Conservation (phyloP, 192 early-diverging fungal genomes). For the Kappamyces sp. region DNA sequence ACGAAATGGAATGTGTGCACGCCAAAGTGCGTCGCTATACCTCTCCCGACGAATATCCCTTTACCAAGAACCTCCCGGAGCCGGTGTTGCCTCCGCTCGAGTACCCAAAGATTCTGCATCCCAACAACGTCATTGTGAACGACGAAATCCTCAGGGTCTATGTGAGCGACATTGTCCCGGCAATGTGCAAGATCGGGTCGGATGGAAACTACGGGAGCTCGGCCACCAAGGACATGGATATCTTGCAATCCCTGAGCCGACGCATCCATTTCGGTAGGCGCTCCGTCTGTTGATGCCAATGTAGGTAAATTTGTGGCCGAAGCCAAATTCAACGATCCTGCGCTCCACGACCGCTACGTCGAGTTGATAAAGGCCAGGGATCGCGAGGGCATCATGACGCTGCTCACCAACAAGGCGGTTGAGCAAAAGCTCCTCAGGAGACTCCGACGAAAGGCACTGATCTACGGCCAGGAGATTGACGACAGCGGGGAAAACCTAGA, state of each 20-base stretch:
- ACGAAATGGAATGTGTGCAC: constrained; percentile 88
- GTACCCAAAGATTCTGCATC: constrained; percentile 67
- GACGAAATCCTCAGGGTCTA: constrained; percentile 77
- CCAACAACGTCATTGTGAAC: constrained; percentile 85
- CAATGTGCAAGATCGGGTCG: constrained; percentile 66
- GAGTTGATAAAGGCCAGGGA: constrained; percentile 66
- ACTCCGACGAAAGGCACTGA: constrained; percentile 80
- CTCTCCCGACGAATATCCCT: constrained; percentile 94
- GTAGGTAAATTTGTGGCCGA: constrained; percentile 96
- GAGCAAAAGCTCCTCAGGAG: constrained; percentile 78
- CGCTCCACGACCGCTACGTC: constrained; percentile 70
- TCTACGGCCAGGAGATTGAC: constrained; percentile 88
- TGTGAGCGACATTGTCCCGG: constrained; percentile 67
- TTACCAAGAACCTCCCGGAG: constrained; percentile 70
- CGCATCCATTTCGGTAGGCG: constrained; percentile 86
- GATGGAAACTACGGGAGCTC: constrained; percentile 90
- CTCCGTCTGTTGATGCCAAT: constrained; percentile 1
- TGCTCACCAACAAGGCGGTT: constrained; percentile 83
- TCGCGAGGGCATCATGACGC: constrained; percentile 67
- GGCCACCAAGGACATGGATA: constrained; percentile 91
- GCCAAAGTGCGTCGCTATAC: constrained; percentile 78
- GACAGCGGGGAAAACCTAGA: constrained; percentile 33
- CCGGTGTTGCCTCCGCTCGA: constrained; percentile 80
- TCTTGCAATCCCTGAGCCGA: constrained; percentile 82
- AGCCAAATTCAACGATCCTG: constrained; percentile 86